These are phyloP conservation scores for Lachnellula suecica DNA, from an alignment of 2,329 filamentous ascomycete species.

Conservation along the genomic window DNA sequence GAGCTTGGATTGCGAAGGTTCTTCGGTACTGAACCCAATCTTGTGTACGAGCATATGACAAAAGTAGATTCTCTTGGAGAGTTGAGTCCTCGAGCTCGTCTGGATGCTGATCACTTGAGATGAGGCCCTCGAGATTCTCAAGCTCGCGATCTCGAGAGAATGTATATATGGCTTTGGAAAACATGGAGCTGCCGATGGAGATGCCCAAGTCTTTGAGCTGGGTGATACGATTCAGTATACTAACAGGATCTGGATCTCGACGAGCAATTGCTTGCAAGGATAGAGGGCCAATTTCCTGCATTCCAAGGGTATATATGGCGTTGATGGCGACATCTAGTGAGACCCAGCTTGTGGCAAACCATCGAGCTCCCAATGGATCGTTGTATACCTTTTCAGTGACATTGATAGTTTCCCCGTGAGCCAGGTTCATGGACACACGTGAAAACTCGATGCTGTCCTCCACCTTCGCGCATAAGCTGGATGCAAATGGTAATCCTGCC, in stretches of 20 bases:
- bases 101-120: conserved; percentile 62
- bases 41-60: conserved; percentile 47
- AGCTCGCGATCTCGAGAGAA: conserved; percentile 58
- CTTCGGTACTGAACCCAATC: conserved; percentile 53
- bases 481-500: conserved; percentile 26
- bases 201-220: conserved; percentile 64
- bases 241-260: conserved; percentile 55
- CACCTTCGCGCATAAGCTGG: conserved; percentile 7
- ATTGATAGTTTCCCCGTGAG: conserved; percentile 29
- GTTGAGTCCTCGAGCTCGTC: conserved; percentile 57
- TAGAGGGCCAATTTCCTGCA: conserved; percentile 70
- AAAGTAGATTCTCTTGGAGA: conserved; percentile 54
- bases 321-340: conserved; percentile 71
- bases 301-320: conserved; percentile 67
- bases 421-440: conserved; percentile 33
- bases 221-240: conserved; percentile 57
- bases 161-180: conserved; percentile 62
- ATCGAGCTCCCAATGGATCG: conserved; percentile 72
- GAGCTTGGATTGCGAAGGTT: conserved; percentile 52
- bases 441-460: conserved; percentile 21
- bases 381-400: conserved; percentile 50
- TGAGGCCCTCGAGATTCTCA: conserved; percentile 25
- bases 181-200: conserved; percentile 59
- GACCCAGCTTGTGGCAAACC: conserved; percentile 77
- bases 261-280: conserved; percentile 76